phyloP scores from a whole-genome alignment of 2,329 filamentous ascomycete species.

The Venturia nashicola region DNA sequence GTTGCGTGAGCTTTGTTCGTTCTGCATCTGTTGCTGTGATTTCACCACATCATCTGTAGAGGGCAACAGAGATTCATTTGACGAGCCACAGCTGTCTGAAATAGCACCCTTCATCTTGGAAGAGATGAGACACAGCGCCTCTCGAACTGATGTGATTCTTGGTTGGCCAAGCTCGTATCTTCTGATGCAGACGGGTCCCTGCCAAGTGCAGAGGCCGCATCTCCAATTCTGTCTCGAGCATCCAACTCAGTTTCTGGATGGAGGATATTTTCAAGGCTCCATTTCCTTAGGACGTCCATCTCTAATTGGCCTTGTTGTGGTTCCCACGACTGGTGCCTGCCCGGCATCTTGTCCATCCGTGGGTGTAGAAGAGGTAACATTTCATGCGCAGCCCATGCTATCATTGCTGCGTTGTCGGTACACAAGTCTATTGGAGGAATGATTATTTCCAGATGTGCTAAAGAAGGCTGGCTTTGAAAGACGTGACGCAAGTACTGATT shows the following conservation, averaged over 20 bases:
- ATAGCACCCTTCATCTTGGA: background rate
- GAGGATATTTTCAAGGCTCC: slow-evolving; percentile 11
- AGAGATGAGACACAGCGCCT: background rate
- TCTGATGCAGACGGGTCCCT: background rate
- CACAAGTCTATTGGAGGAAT: slow-evolving; percentile 70
- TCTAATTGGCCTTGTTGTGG: background rate
- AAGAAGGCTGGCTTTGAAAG: slow-evolving; percentile 12
- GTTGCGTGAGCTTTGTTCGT: background rate
- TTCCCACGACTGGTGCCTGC: background rate
- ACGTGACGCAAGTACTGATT: slow-evolving; percentile 69
- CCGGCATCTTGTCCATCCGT: background rate
- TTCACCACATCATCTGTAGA: background rate
- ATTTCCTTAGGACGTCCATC: slow-evolving; percentile 8
- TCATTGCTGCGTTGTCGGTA: slow-evolving; percentile 96
- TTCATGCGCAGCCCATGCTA: slow-evolving; percentile 84
- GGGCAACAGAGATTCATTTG: background rate
- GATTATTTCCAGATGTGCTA: slow-evolving; percentile 42
- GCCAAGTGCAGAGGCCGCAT: background rate
- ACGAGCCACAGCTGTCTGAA: background rate
- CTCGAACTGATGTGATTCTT: background rate
- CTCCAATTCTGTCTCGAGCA: background rate
- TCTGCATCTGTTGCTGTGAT: background rate
- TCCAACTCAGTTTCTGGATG: slow-evolving; percentile 3
- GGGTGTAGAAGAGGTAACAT: slow-evolving; percentile 39
- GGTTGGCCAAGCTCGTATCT: background rate